A percentile compares a stretch with the other conserved stretches of the same genome.
Evolutionary conservation across 805 yeast species (phyloP).

Genomic region (Isabelozyma pseudorhagii): DNA sequence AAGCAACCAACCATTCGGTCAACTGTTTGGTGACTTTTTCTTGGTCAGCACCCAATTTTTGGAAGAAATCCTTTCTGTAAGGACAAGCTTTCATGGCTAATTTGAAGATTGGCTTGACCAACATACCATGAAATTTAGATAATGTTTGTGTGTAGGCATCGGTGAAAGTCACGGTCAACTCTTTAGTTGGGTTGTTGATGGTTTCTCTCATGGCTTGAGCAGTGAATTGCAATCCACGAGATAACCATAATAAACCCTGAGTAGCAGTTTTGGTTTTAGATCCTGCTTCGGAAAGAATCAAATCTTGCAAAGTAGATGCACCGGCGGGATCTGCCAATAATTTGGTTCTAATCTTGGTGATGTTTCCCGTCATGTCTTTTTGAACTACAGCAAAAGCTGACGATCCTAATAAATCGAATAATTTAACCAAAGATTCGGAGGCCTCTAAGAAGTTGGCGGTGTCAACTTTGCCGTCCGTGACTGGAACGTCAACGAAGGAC

Average conservation of each 20-base stretch:
- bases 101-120: slow-evolving; percentile 83
- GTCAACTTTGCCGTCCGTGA: slow-evolving; percentile 55
- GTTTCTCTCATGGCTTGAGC: slow-evolving; percentile 85
- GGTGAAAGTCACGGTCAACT: slow-evolving; percentile 74
- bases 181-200: slow-evolving; percentile 57
- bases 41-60: slow-evolving; percentile 75
- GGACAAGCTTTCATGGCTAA: slow-evolving; percentile 96
- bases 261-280: slow-evolving; percentile 76
- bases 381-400: slow-evolving; percentile 84
- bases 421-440: slow-evolving; percentile 74
- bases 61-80: slow-evolving; percentile 80
- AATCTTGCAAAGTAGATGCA: slow-evolving; percentile 70
- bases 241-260: slow-evolving; percentile 86
- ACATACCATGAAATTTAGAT: slow-evolving; percentile 75
- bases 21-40: slow-evolving; percentile 65
- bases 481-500: slow-evolving; percentile 73
- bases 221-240: slow-evolving; percentile 86
- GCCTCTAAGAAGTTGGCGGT: slow-evolving; percentile 81
- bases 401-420: slow-evolving; percentile 82
- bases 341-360: slow-evolving; percentile 67
- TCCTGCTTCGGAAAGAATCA: slow-evolving; percentile 68
- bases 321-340: slow-evolving; percentile 61
- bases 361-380: slow-evolving; percentile 84
- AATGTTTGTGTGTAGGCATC: slow-evolving; percentile 81
- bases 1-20: slow-evolving; percentile 68